These are phyloP conservation scores for Fusarium sp. DNA, from an alignment of 2,329 filamentous ascomycete species.

Conservation along the genomic window DNA sequence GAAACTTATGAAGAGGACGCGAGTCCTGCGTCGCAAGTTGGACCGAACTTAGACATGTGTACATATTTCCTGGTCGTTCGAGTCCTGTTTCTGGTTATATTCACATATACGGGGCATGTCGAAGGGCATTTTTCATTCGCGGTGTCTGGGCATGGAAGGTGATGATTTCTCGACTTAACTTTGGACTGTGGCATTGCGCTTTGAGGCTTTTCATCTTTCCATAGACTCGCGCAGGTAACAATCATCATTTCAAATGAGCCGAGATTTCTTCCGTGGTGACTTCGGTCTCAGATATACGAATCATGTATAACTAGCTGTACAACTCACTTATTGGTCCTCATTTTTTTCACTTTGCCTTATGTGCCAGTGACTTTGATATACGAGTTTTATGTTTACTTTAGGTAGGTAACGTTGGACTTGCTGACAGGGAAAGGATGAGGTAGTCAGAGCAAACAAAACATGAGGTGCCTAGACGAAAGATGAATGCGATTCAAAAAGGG, in stretches of 20 bases:
- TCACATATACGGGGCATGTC: conserved; percentile 38
- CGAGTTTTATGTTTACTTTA: background rate
- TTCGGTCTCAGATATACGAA: conserved; percentile 20
- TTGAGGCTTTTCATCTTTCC: conserved; percentile 43
- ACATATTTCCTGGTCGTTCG: conserved; percentile 40
- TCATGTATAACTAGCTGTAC: conserved; percentile 44
- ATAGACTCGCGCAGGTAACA: conserved; percentile 52
- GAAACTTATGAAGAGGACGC: conserved; percentile 95
- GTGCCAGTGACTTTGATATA: background rate
- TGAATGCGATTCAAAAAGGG: background rate
- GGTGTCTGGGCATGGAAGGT: conserved; percentile 48
- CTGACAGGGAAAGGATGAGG: background rate
- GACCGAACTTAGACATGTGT: conserved; percentile 66
- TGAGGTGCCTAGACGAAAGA: too few species aligned
- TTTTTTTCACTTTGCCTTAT: too few species aligned
- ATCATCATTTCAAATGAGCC: conserved; percentile 45
- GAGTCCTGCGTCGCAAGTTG: conserved; percentile 87
- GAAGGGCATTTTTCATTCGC: conserved; percentile 39
- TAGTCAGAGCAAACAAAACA: background rate
- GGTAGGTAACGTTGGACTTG: background rate
- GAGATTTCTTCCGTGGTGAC: conserved; percentile 35
- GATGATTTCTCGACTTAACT: conserved; percentile 39
- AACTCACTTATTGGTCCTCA: conserved; percentile 30
- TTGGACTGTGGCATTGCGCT: conserved; percentile 46
- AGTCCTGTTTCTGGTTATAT: conserved; percentile 37